These are phyloP conservation scores for Sugiyamaella novakii DNA, from an alignment of 1,139 yeast species.

Conservation along the genomic window DNA sequence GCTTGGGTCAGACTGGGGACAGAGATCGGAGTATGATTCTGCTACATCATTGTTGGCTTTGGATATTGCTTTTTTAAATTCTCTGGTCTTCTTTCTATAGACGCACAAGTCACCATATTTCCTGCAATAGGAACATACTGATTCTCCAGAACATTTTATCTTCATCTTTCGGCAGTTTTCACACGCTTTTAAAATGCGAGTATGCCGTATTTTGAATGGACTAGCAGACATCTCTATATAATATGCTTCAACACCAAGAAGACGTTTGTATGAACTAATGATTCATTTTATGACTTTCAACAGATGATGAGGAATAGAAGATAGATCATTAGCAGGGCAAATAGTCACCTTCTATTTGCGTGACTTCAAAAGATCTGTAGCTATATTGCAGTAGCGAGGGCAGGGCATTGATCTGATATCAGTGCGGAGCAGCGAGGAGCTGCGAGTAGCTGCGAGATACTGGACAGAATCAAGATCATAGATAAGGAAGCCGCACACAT, in stretches of 20 bases:
- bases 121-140: constrained; percentile 2
- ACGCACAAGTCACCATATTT: constrained; percentile 2
- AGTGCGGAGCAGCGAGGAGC: too few species aligned
- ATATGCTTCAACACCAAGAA: too few species aligned
- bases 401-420: too few species aligned
- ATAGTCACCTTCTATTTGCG: too few species aligned
- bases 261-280: not conserved
- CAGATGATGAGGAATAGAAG: too few species aligned
- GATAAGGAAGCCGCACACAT: too few species aligned
- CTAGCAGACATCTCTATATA: not conserved
- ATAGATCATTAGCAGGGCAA: too few species aligned
- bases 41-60: not conserved
- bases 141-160: not conserved
- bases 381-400: too few species aligned
- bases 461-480: too few species aligned
- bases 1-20: not conserved
- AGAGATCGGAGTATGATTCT: not conserved
- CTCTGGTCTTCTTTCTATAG: not conserved
- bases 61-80: not conserved
- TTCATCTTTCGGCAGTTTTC: constrained; percentile 3
- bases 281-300: not conserved
- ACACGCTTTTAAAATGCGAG: constrained; percentile 2
- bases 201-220: constrained; percentile 4
- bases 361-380: too few species aligned
- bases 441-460: too few species aligned